Evolutionary conservation across 768 basidiomycete species (phyloP).

Genomic region (Strobilomyces dryophilus): DNA sequence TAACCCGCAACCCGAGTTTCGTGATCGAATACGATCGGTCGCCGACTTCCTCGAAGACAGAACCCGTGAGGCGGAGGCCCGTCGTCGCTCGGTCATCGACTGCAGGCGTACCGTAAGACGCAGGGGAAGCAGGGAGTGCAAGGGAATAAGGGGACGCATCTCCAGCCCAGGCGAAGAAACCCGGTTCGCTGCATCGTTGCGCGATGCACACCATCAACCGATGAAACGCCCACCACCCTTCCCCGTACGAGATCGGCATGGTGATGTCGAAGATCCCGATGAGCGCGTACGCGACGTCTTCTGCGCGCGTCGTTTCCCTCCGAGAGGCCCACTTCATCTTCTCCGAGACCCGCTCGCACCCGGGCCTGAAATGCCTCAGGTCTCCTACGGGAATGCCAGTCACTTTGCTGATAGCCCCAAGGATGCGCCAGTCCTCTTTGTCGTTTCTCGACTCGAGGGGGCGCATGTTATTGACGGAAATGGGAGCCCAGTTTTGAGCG

Average conservation of each 20-base stretch:
- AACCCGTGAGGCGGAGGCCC: conserved; percentile 11
- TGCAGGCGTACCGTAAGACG: conserved; percentile 2
- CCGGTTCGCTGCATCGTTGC: conserved; percentile 8
- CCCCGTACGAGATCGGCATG: conserved; percentile 14
- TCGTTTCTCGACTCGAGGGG: neutral
- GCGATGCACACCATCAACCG: conserved; percentile 6
- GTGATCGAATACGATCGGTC: conserved; percentile 14
- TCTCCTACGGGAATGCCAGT: conserved; percentile 2
- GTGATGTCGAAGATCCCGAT: conserved; percentile 15
- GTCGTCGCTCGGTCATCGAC: neutral
- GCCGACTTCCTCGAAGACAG: conserved; percentile 13
- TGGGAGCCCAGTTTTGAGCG: neutral
- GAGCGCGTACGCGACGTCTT: conserved; percentile 11
- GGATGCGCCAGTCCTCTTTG: conserved; percentile 5
- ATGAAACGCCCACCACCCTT: conserved; percentile 13
- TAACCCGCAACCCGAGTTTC: conserved; percentile 11
- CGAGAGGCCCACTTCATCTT: conserved; percentile 15
- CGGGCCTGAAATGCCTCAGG: conserved; percentile 6
- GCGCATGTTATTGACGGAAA: neutral
- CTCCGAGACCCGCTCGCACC: conserved; percentile 6
- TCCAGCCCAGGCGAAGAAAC: conserved; percentile 17
- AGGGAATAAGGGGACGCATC: conserved; percentile 9
- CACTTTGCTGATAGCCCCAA: conserved; percentile 2
- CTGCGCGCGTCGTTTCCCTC: conserved; percentile 8
- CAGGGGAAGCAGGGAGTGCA: conserved; percentile 6